Evolutionary conservation across 169 alveolate genomes (phyloP), one percentile per base, ranked within the genome.

Genomic region (Eimeria brunetti): DNA sequence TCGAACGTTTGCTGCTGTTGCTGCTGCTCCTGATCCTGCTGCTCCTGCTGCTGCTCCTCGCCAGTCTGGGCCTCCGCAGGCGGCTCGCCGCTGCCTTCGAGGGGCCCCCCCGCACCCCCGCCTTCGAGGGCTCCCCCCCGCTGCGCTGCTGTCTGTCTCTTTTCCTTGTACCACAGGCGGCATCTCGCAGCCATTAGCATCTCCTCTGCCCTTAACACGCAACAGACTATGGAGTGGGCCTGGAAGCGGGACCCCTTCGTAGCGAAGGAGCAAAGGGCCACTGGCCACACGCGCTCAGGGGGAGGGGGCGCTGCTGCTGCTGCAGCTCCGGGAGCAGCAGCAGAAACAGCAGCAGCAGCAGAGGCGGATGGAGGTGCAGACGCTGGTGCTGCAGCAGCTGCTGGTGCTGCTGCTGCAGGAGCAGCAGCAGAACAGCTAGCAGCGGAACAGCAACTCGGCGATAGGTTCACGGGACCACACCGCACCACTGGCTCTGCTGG

Each of bases 251-350:
- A 30, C 76, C 90, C 76, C 38, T 83, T 83, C 38, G 90, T 1
- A 2, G 71, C 8, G 56, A 30, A 83, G 11, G 90, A 83, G 56
- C 90, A 83, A 14, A 83, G 76, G 8, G 90, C 90, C 56, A 83
- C 90, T n/a, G 90, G 90, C 90, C 90, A 83, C 90, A 83, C 76
- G 36, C 90, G 90, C 56, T 36, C 38, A 4, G 90, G 56, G 4
- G 75, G 12, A 30, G 75, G 62, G 20, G 75, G 75, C 36, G 56
- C n/a, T 14, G 49, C 58, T 36, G n/a, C 84, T 41, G 33, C 84
- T 41, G 84, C 49, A 44, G 58, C 41, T 7, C 41, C 75, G 8
- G 75, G 11, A 64, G 41, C 75, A 64, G 75, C 41, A 27, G 84
- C 46, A 69, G 83, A 27, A 71, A 38, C 83, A 75, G 58, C 56